Base-by-base conservation (phyloP, 2,329 filamentous ascomycete genomes). In the Epichloe coenophiala region DNA sequence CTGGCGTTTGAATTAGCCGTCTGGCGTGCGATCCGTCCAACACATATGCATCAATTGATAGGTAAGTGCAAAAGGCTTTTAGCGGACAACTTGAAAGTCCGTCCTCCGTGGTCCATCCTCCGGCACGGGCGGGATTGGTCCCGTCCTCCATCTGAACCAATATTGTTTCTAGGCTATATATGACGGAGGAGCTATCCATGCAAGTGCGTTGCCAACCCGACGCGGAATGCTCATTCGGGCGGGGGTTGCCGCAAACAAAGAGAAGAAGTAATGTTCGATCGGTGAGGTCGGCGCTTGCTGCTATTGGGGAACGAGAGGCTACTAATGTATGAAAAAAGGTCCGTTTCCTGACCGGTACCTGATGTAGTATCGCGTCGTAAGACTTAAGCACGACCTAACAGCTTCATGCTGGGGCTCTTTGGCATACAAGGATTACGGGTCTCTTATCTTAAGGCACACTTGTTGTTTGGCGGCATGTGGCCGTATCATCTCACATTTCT, bases 261-360 rank as follows among this genome's bases (percentile, higher is more conserved):
- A n/a, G 9, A 21, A 37, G n/a, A 33, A 11, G 33, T 38, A 23
- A 21, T 31, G 48, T 17, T 33, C 8, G 43, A 21, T 46, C 49
- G 49, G 38, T 38, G 31, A 41, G 38, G 38, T 39, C 21, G 13
- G 36, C 5, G 27, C 35, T 12, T 11, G 19, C 23, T 45, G 31
- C 43, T 36, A 46, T 50, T 50, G 42, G 35, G 37, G 21, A 27
- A 35, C 6, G 11, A 21, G 19, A 39, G 31, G 38, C n/a, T 41
- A 48, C 23, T 31, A 15, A 48, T 42, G 38, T 42, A 43, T 35
- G 38, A 36, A 31, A 13, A 21, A 38, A 40, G 15, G 19, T 35
- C 27, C 17, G 19, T 45, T 51, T 45, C 41, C 36, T 48, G 35
- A 51, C 45, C 40, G 45, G 45, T 45, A 43, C 49, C 17, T 40